Evolutionary conservation across 805 yeast genomes (phyloP).

Genomic region (Spathaspora arborariae): DNA sequence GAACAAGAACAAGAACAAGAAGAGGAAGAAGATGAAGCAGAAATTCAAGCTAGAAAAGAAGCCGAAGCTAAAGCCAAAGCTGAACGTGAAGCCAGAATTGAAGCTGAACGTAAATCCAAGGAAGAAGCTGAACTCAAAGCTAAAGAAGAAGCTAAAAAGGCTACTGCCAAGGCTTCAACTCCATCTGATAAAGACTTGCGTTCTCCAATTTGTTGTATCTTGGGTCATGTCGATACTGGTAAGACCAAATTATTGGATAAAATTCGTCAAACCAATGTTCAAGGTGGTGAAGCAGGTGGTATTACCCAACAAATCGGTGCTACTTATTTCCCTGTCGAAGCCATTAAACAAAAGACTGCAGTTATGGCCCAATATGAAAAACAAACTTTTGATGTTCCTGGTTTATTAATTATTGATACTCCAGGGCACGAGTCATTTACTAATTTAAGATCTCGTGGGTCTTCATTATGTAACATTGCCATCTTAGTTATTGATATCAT

Average conservation of each 20-base stretch:
- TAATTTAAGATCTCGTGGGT: slow-evolving; percentile 97
- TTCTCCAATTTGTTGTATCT: slow-evolving; percentile 98
- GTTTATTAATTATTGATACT: slow-evolving; percentile 93
- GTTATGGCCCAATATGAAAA: slow-evolving; percentile 87
- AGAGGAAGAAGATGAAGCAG: slow-evolving; percentile 26
- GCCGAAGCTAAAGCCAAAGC: slow-evolving; percentile 25
- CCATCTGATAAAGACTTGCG: slow-evolving; percentile 60
- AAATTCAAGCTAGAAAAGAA: slow-evolving; percentile 24
- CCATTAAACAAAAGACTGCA: slow-evolving; percentile 85
- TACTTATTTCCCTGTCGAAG: slow-evolving; percentile 96
- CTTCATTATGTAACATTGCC: slow-evolving; percentile 98
- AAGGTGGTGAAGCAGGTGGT: slow-evolving; percentile 99
- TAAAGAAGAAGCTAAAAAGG: slow-evolving; percentile 19
- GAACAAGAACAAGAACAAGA: slow-evolving; percentile 28
- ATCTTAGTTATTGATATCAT: slow-evolving; percentile 96
- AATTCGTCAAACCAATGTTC: slow-evolving; percentile 97
- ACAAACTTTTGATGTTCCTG: slow-evolving; percentile 90
- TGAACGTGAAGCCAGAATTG: slow-evolving; percentile 21
- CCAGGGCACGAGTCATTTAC: slow-evolving; percentile 99
- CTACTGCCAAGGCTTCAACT: slow-evolving; percentile 19
- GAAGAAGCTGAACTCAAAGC: slow-evolving; percentile 22
- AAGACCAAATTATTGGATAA: slow-evolving; percentile 95
- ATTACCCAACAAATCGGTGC: slow-evolving; percentile 99
- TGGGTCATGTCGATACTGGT: slow-evolving; percentile 99
- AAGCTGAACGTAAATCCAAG: slow-evolving; percentile 23